A percentile compares a stretch with the other conserved stretches of the same genome.
phyloP scores from a whole-genome alignment of 148 eudicot species.

The Cornus suecica region DNA sequence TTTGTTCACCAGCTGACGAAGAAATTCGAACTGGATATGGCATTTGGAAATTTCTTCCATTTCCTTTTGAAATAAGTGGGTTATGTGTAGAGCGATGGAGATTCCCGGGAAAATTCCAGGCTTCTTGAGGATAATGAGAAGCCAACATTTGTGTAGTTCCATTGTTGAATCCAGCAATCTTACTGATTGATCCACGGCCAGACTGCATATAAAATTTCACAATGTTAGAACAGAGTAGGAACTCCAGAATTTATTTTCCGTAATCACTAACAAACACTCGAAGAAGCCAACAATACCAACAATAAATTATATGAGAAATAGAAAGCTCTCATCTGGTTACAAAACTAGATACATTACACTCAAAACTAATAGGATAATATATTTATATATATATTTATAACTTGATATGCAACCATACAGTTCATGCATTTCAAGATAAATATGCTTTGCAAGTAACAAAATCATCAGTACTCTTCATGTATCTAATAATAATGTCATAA shows the following conservation, averaged over 20 bases:
- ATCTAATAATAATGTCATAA: not conserved
- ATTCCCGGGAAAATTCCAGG: slow-evolving; percentile 29
- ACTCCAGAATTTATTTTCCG: not conserved
- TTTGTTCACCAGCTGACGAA: slow-evolving; percentile 36
- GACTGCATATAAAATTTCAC: slow-evolving; percentile 38
- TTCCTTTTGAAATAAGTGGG: slow-evolving; percentile 22
- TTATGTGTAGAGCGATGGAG: slow-evolving; percentile 23
- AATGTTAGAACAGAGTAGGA: not conserved
- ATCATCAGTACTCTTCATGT: not conserved
- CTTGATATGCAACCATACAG: no score
- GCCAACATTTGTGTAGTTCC: slow-evolving; percentile 24
- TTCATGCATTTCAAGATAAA: not conserved
- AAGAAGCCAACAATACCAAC: no score
- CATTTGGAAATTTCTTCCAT: slow-evolving; percentile 29
- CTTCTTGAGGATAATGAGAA: slow-evolving; percentile 44
- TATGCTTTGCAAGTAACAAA: not conserved
- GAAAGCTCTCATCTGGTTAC: not conserved
- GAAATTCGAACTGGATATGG: slow-evolving; percentile 27
- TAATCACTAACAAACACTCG: not conserved
- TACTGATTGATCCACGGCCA: slow-evolving; percentile 35
- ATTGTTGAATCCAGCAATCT: slow-evolving; percentile 26
- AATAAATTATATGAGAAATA: no score
- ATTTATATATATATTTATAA: no score
- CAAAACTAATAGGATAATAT: not conserved
- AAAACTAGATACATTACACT: not conserved